Conservation (phyloP, 768 basidiomycete genomes). For the Pisolithus tinctorius region DNA sequence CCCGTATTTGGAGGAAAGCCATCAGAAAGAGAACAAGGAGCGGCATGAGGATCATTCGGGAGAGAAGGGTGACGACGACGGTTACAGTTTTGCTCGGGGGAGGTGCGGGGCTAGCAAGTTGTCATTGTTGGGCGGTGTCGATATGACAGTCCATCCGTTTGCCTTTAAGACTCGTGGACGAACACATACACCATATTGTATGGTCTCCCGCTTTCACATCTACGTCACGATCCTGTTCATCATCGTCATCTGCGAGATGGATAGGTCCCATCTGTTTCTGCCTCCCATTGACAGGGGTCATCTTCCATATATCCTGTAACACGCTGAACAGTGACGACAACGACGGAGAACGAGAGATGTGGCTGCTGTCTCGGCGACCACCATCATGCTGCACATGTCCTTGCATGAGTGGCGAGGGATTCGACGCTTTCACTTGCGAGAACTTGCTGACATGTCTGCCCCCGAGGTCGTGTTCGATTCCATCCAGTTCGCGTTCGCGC, state of each 20-base stretch:
- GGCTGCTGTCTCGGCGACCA: background rate
- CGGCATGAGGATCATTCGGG: constrained; percentile 86
- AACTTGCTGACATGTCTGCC: background rate
- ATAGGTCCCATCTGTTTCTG: background rate
- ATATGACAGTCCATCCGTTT: background rate
- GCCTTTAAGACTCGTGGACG: background rate
- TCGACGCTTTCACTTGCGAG: background rate
- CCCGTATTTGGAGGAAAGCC: constrained; percentile 50
- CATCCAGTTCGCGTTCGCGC: too few relatives aligned
- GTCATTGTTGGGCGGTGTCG: background rate
- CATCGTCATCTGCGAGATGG: constrained; percentile 6
- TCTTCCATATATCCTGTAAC: constrained; percentile 12
- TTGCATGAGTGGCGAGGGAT: background rate
- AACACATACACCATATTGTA: background rate
- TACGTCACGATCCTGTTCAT: background rate
- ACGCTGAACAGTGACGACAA: constrained; percentile 15
- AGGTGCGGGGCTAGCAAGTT: constrained; percentile 3
- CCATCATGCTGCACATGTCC: background rate
- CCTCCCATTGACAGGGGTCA: background rate
- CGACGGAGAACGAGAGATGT: constrained; percentile 8
- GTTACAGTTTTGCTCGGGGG: constrained; percentile 71
- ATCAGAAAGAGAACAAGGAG: constrained; percentile 72
- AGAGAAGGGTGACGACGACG: constrained; percentile 72
- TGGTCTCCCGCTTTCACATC: background rate
- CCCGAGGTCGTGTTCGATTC: too few relatives aligned